Percentiles rank a stretch among this genome's conserved stretches.
Conservation (phyloP, 129 eudicot genomes). For the Flaveria trinervia region DNA sequence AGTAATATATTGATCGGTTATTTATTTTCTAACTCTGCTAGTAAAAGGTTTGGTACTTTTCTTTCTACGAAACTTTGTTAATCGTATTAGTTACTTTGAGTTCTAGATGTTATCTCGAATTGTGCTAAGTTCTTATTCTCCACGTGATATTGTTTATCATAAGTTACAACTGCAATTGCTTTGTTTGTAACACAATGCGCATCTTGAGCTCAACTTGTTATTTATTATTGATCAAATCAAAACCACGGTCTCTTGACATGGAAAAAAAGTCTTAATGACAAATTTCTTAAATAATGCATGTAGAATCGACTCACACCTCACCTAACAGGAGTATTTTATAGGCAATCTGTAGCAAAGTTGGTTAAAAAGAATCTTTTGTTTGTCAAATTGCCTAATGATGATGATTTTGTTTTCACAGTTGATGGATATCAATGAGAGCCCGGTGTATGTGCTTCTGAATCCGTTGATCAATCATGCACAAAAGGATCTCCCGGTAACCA, state of each 20-base stretch:
- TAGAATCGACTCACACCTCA: neutral
- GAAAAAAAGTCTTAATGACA: neutral
- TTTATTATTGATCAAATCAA: neutral
- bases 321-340: neutral
- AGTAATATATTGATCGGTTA: too few relatives aligned
- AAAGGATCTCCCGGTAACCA: slow-evolving; percentile 89
- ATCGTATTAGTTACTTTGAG: too few relatives aligned
- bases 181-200: too few relatives aligned
- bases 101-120: too few relatives aligned
- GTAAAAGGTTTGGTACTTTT: too few relatives aligned
- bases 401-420: slow-evolving; percentile 51
- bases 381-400: slow-evolving; percentile 19
- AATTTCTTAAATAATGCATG: neutral
- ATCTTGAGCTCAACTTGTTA: too few relatives aligned
- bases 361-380: neutral
- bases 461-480: slow-evolving; percentile 91
- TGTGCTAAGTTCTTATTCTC: too few relatives aligned
- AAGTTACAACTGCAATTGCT: too few relatives aligned
- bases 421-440: slow-evolving; percentile 98
- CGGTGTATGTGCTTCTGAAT: slow-evolving; percentile 82
- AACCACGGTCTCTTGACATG: neutral
- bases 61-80: too few relatives aligned
- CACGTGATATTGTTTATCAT: too few relatives aligned
- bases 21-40: too few relatives aligned
- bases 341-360: neutral